A percentile compares a stretch with the other conserved stretches of the same genome.
Evolutionary conservation across 345 rosid species (phyloP).

Genomic region (Populus nigra): DNA sequence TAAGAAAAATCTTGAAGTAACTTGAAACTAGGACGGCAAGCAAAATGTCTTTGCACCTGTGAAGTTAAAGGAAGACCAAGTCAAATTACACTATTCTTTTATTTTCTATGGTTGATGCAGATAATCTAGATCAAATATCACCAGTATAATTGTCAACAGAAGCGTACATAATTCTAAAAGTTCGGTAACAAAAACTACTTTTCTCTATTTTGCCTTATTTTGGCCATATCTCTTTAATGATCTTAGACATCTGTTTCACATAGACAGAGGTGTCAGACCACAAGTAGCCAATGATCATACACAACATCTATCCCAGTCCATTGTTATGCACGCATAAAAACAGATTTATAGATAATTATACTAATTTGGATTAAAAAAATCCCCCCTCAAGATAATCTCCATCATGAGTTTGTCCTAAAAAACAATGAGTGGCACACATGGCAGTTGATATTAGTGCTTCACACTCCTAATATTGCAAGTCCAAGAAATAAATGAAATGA

Average conservation of each 20-base stretch:
- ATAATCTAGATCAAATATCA: background rate
- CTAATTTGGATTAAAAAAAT: background rate
- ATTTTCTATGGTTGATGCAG: background rate
- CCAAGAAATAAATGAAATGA: background rate
- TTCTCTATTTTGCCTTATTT: background rate
- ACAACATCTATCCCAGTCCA: background rate
- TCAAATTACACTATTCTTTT: background rate
- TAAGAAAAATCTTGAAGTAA: conserved; percentile 64
- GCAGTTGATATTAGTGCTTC: background rate
- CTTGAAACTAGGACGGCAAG: conserved; percentile 66
- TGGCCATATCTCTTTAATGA: background rate
- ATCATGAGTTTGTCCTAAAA: background rate
- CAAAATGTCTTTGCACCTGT: conserved; percentile 49
- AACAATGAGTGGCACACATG: background rate
- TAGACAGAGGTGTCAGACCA: background rate
- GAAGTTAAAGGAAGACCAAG: background rate
- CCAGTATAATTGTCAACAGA: background rate
- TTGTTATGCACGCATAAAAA: background rate
- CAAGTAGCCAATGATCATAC: background rate
- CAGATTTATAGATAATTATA: background rate
- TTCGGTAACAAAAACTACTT: background rate
- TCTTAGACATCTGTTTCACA: background rate
- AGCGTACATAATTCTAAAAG: background rate
- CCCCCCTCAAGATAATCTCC: background rate
- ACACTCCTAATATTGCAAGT: background rate